Evolutionary conservation across 768 basidiomycete species (phyloP).

Genomic region (Holtermannia corniformis): DNA sequence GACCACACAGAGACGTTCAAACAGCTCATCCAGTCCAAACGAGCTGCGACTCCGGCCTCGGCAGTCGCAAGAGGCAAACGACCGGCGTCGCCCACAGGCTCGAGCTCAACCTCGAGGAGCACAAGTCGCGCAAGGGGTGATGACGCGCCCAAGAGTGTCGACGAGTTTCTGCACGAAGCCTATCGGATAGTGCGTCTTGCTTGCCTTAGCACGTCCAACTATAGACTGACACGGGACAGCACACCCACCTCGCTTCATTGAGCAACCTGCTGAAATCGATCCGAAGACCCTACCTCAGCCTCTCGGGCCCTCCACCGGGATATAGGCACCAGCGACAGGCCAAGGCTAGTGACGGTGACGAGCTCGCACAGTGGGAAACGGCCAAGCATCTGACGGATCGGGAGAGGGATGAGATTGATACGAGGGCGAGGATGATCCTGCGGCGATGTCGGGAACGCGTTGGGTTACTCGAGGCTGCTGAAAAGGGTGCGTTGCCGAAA

Average conservation of each 20-base stretch:
- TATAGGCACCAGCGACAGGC: conserved; percentile 10
- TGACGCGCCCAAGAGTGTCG: too few species aligned
- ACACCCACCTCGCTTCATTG: conserved; percentile 32
- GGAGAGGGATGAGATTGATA: conserved; percentile 91
- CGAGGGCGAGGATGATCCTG: conserved; percentile 77
- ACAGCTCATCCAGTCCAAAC: not conserved
- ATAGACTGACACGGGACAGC: conserved; percentile 12
- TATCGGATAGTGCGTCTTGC: conserved; percentile 33
- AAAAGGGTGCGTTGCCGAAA: conserved; percentile 71
- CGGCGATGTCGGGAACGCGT: conserved; percentile 77
- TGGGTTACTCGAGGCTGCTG: conserved; percentile 74
- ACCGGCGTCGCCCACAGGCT: not conserved
- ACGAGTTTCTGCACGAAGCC: conserved; percentile 37
- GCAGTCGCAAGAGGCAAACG: not conserved
- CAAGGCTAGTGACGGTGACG: conserved; percentile 11
- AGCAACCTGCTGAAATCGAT: conserved; percentile 55
- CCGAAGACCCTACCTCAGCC: conserved; percentile 79
- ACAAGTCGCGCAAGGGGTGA: not conserved
- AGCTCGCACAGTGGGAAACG: conserved; percentile 32
- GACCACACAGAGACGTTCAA: not conserved
- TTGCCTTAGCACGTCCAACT: not conserved
- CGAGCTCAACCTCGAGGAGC: not conserved
- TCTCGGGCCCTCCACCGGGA: conserved; percentile 43
- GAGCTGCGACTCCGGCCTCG: not conserved
- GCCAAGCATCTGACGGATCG: conserved; percentile 59